These are phyloP conservation scores for Brassica napus DNA, from an alignment of 345 rosid genomes.

Conservation along the genomic window Da-Ae NC_063443.1:3559501-3560000, in stretches of 20 bases:
- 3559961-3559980: slow-evolving; percentile 56
- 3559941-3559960: slow-evolving; percentile 52
- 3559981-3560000: slow-evolving; percentile 53
- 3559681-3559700: slow-evolving; percentile 58
- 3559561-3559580: slow-evolving; percentile 20
- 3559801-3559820: slow-evolving; percentile 58
- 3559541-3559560: slow-evolving; percentile 22
- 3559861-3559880: slow-evolving; percentile 68
- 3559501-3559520: neutral
- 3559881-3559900: slow-evolving; percentile 58
- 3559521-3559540: slow-evolving; percentile 6
- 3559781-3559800: slow-evolving; percentile 70
- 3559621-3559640: neutral
- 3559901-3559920: slow-evolving; percentile 60
- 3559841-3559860: slow-evolving; percentile 55
- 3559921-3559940: slow-evolving; percentile 42
- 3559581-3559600: slow-evolving; percentile 4
- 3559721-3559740: slow-evolving; percentile 69
- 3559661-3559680: slow-evolving; percentile 33
- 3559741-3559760: slow-evolving; percentile 80
- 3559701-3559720: slow-evolving; percentile 78
- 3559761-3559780: slow-evolving; percentile 64
- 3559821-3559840: slow-evolving; percentile 51
- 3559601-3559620: slow-evolving; percentile 3
- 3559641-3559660: neutral